phyloP scores from a whole-genome alignment of 1,284 basidiomycete species.

The Veloporphyrellus conicus region DNA sequence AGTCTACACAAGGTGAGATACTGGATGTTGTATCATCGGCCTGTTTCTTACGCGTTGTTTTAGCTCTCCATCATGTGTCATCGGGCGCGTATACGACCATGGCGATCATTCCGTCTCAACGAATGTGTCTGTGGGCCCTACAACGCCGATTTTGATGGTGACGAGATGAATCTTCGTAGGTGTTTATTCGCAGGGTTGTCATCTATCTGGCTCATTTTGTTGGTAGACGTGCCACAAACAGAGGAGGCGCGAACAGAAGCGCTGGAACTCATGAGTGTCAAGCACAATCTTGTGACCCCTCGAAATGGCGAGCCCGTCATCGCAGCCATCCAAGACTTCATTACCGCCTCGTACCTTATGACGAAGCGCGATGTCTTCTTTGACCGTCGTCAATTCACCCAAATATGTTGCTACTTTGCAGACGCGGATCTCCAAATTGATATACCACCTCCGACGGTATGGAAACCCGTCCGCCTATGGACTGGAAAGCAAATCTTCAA shows the following conservation, averaged over 20 bases:
- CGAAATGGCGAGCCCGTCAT: constrained; percentile 98
- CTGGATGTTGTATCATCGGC: neutral
- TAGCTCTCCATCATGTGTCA: constrained; percentile 99
- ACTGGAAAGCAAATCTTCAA: constrained; percentile 99
- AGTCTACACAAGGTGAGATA: constrained; percentile 83
- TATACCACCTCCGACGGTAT: constrained; percentile 90
- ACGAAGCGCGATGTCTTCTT: constrained; percentile 93
- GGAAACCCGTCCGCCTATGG: constrained; percentile 93
- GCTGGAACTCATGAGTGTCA: constrained; percentile 95
- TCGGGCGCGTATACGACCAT: constrained; percentile 86
- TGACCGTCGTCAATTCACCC: constrained; percentile 91
- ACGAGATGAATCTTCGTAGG: constrained; percentile 99
- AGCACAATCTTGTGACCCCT: constrained; percentile 95
- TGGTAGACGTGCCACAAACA: constrained; percentile 91
- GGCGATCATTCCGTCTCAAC: constrained; percentile 96
- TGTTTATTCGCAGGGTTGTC: constrained; percentile 8
- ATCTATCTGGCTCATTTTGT: constrained; percentile 3
- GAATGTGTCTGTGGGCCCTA: constrained; percentile 99
- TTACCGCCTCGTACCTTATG: constrained; percentile 94
- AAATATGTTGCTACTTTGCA: constrained; percentile 92
- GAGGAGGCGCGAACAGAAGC: constrained; percentile 99
- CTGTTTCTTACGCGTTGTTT: constrained; percentile 9
- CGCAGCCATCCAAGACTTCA: constrained; percentile 97
- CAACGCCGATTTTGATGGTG: constrained; percentile 99
- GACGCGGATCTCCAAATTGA: constrained; percentile 93